Percentiles rank a stretch among this genome's conserved stretches.
These are phyloP conservation scores for Sugiyamaella boreocaroliniensis DNA, from an alignment of 805 yeast genomes.

Conservation along the genomic window DNA sequence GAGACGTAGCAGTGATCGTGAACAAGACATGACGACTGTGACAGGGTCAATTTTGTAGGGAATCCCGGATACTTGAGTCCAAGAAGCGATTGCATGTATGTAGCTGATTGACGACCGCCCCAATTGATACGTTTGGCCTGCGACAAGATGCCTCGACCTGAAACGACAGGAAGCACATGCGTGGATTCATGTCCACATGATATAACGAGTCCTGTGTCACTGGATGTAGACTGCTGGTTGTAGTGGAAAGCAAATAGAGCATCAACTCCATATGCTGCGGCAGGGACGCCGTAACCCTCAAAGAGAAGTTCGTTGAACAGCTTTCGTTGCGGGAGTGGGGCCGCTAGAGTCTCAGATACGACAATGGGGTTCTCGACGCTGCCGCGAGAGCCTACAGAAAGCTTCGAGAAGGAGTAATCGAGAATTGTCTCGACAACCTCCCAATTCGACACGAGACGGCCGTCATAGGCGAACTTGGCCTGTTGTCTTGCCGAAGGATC, in stretches of 20 bases:
- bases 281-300: constrained; percentile 73
- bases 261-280: constrained; percentile 76
- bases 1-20: constrained; percentile 77
- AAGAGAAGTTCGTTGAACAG: constrained; percentile 76
- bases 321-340: constrained; percentile 62
- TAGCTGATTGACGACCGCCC: constrained; percentile 77
- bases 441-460: constrained; percentile 85
- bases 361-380: constrained; percentile 71
- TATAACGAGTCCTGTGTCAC: constrained; percentile 58
- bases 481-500: constrained; percentile 66
- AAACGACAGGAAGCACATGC: constrained; percentile 70
- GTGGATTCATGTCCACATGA: constrained; percentile 80
- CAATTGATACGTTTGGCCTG: constrained; percentile 79
- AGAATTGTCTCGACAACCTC: constrained; percentile 75
- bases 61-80: constrained; percentile 85
- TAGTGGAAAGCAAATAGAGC: constrained; percentile 69
- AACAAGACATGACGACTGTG: constrained; percentile 61
- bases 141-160: constrained; percentile 58
- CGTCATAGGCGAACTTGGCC: constrained; percentile 79
- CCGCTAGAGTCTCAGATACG: constrained; percentile 69
- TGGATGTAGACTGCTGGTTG: constrained; percentile 30
- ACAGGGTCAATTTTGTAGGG: constrained; percentile 61
- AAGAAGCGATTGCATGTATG: constrained; percentile 55
- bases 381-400: constrained; percentile 54
- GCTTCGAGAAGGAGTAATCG: constrained; percentile 76